phyloP scores from a whole-genome alignment of 139 green algal species.

The Picochlorum sp. region DNA sequence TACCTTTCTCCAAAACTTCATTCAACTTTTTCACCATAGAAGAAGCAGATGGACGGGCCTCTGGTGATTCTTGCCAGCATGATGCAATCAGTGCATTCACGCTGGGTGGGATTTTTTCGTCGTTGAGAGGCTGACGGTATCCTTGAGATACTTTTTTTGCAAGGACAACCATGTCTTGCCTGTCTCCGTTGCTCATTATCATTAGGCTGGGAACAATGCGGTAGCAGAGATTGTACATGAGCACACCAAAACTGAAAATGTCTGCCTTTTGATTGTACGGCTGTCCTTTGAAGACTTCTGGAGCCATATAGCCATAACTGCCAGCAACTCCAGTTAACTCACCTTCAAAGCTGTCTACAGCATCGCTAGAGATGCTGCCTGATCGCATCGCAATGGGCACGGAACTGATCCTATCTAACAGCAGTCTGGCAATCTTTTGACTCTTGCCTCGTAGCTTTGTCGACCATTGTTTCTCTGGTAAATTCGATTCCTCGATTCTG shows the following conservation, averaged over 20 bases:
- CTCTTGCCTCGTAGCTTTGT: not conserved
- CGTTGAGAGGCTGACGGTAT: constrained; percentile 20
- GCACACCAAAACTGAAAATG: constrained; percentile 67
- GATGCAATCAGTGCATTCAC: constrained; percentile 37
- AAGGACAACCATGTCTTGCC: not conserved
- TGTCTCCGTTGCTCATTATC: constrained; percentile 34
- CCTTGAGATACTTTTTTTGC: constrained; percentile 31
- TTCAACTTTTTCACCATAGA: constrained; percentile 2
- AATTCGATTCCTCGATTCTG: not conserved
- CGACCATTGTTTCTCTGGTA: not conserved
- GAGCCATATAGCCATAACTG: constrained; percentile 29
- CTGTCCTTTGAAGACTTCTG: constrained; percentile 5
- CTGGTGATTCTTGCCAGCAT: constrained; percentile 36
- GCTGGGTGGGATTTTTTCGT: constrained; percentile 16
- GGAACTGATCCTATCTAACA: not conserved
- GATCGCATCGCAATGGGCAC: not conserved
- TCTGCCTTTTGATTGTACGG: constrained; percentile 66
- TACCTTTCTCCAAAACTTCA: not conserved
- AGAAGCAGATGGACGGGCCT: not conserved
- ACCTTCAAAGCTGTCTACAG: constrained; percentile 14
- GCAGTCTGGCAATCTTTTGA: not conserved
- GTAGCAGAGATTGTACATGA: constrained; percentile 66
- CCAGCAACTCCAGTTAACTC: constrained; percentile 27
- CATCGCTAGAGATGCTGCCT: not conserved
- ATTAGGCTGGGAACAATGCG: constrained; percentile 46